Evolutionary conservation across 1,284 basidiomycete genomes (phyloP).

Genomic region (Ustilago lituana): DNA sequence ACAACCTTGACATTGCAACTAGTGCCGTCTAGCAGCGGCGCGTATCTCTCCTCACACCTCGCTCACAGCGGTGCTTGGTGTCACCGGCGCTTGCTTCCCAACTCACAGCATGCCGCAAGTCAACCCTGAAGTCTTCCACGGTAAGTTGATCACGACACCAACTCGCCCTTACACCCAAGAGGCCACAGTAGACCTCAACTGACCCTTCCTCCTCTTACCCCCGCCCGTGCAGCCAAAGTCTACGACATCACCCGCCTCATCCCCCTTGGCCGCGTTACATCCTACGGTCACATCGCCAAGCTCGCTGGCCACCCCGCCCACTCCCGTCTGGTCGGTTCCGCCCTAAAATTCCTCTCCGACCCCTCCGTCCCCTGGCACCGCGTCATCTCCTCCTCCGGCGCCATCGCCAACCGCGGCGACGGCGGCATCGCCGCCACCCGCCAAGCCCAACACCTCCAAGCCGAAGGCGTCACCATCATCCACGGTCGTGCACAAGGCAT

Average conservation of each 20-base stretch:
- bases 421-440: slow-evolving; percentile 55
- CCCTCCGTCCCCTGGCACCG: slow-evolving; percentile 60
- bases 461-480: slow-evolving; percentile 55
- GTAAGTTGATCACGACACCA: slow-evolving; percentile 6
- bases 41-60: too few species aligned
- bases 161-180: not conserved
- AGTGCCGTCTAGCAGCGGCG: too few species aligned
- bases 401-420: slow-evolving; percentile 64
- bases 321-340: slow-evolving; percentile 60
- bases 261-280: slow-evolving; percentile 58
- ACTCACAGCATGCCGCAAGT: slow-evolving; percentile 52
- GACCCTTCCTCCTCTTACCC: too few species aligned
- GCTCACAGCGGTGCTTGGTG: too few species aligned
- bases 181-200: too few species aligned
- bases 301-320: slow-evolving; percentile 58
- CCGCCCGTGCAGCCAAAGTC: slow-evolving; percentile 53
- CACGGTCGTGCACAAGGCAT: slow-evolving; percentile 40
- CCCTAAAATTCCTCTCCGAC: slow-evolving; percentile 59
- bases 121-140: slow-evolving; percentile 47
- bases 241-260: slow-evolving; percentile 60
- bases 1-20: not conserved
- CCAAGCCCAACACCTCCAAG: slow-evolving; percentile 52
- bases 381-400: slow-evolving; percentile 57
- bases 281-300: slow-evolving; percentile 63
- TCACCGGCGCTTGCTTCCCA: too few species aligned